These are phyloP conservation scores for Phytophthora sp. DNA, from an alignment of 352 stramenopile species.

Conservation along the genomic window DNA sequence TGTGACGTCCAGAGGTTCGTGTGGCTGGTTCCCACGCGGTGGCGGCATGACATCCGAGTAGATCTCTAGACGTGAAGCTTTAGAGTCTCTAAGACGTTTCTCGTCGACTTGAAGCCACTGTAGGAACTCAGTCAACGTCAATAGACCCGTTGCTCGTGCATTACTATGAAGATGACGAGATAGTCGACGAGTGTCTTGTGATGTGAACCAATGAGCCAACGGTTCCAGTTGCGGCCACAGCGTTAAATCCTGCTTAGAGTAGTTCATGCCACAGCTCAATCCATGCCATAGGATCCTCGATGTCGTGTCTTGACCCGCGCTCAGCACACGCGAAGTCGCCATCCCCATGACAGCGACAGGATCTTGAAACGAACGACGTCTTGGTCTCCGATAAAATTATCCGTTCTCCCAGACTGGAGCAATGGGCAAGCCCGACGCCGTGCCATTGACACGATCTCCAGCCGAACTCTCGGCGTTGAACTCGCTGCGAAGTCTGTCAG, in stretches of 20 bases:
- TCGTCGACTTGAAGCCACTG: conserved; percentile 43
- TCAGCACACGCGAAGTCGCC: conserved; percentile 25
- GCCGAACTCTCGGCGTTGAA: conserved; percentile 37
- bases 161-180: conserved; percentile 33
- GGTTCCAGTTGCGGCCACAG: conserved; percentile 69
- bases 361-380: conserved; percentile 37
- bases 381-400: conserved; percentile 37
- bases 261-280: conserved; percentile 58
- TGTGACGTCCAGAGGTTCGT: not conserved
- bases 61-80: conserved; percentile 15
- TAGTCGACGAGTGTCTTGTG: conserved; percentile 52
- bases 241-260: conserved; percentile 52
- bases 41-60: conserved; percentile 59
- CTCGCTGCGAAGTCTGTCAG: conserved; percentile 25
- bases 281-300: conserved; percentile 13
- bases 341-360: conserved; percentile 27
- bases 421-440: conserved; percentile 25
- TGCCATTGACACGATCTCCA: conserved; percentile 35
- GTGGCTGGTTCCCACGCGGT: conserved; percentile 19
- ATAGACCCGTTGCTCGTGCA: conserved; percentile 38
- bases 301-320: conserved; percentile 3
- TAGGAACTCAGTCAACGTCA: conserved; percentile 56
- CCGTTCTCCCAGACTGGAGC: not conserved
- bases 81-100: conserved; percentile 1
- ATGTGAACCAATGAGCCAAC: conserved; percentile 71